Base-by-base conservation (phyloP, 495 filamentous ascomycete genomes). In the Xylaria venustula region DNA sequence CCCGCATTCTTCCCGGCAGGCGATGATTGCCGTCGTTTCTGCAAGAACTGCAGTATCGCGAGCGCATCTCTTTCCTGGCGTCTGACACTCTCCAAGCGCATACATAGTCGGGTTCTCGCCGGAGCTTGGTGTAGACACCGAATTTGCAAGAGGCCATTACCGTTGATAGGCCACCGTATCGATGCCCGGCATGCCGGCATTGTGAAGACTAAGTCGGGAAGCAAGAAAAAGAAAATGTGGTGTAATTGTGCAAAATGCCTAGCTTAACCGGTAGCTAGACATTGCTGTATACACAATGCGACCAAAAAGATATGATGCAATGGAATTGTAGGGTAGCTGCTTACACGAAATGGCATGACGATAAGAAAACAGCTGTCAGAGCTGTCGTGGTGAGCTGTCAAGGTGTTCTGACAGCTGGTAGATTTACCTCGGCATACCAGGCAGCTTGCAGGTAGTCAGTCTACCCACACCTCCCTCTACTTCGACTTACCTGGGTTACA, bases 21-120 rank as follows among this genome's bases (percentile, higher is more conserved):
- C 9, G 68, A 66, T 8, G 68, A 71, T n/a, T 67, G 50, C 9
- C 25, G 58, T 46, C 69, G 69, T 44, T 23, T 58, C 46, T 71
- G 69, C 20, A 65, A 63, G 30, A 65, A 41, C 36, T 40, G 50
- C 15, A 22, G 5, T 20, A 56, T 45, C 19, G 61, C 44, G 26
- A 51, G 20, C 7, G 45, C 40, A 11, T 64, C 41, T 6, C 37
- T 41, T 19, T 45, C 20, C 11, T 49, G 28, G 3, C 48, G n/a
- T 28, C 41, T 8, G 2, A 52, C 25, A 20, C 23, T 41, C 12
- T 25, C 32, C 20, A 50, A 32, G 41, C 58, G 50, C 50, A 54
- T 47, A 28, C 20, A 61, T 3, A 14, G 2, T 32, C 7, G 41
- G 36, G 41, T 26, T 22, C 17, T 40, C 51, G 52, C 32, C 14